Evolutionary conservation across 176 grass and related monocot genomes (phyloP).

Genomic region (Triticum urartu): DNA sequence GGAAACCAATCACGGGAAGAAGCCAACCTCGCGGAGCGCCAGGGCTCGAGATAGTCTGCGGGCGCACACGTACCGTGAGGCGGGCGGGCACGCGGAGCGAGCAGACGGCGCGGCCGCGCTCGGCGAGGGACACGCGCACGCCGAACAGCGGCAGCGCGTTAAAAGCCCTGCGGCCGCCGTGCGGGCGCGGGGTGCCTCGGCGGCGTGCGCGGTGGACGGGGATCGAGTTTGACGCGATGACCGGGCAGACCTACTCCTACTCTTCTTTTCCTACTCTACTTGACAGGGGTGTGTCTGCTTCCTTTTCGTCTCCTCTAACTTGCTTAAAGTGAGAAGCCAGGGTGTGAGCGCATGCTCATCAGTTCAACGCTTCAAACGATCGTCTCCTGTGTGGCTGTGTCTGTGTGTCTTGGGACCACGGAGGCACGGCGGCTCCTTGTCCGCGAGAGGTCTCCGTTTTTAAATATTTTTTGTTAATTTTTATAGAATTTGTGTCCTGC

Average conservation of each 20-base stretch:
- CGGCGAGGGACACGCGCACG: constrained; percentile 40
- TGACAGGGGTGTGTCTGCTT: background rate
- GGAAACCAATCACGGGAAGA: background rate
- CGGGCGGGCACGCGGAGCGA: constrained; percentile 58
- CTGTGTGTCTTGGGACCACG: no score
- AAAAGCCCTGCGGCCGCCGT: constrained; percentile 40
- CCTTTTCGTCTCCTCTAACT: no score
- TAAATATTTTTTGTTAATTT: no score
- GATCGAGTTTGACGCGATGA: background rate
- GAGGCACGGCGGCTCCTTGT: no score
- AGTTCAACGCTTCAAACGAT: no score
- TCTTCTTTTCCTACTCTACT: background rate
- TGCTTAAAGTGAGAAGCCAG: no score
- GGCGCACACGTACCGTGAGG: constrained; percentile 47
- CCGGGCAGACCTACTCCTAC: background rate
- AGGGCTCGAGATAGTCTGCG: background rate
- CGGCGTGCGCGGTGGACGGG: background rate
- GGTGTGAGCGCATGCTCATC: no score
- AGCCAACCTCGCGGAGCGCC: no score
- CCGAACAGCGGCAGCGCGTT: constrained; percentile 56
- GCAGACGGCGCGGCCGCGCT: constrained; percentile 47
- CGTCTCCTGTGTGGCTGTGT: no score
- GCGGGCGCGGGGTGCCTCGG: background rate
- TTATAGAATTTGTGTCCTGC: no score
- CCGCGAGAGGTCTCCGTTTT: no score